Percentiles rank a stretch among this genome's conserved stretches.
Evolutionary conservation across 1,284 basidiomycete species (phyloP).

Genomic region (Rhodotorula sp.): DNA sequence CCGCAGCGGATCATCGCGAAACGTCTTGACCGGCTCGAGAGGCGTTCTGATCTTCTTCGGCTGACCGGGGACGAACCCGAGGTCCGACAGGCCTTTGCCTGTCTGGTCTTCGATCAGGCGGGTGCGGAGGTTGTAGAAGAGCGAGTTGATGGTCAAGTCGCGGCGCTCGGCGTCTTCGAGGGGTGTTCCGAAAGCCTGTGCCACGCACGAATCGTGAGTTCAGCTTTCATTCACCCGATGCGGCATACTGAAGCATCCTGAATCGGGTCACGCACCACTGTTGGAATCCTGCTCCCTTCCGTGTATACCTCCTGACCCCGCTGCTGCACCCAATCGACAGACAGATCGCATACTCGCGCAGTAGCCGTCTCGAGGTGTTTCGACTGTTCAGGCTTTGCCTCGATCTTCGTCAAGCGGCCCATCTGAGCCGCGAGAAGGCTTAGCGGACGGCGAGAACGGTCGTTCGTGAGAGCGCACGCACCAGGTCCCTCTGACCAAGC

Average conservation of each 20-base stretch:
- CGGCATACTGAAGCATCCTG: not conserved
- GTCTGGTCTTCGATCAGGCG: constrained; percentile 87
- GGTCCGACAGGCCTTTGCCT: constrained; percentile 76
- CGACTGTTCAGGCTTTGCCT: constrained; percentile 93
- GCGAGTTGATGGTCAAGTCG: constrained; percentile 92
- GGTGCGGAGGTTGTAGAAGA: constrained; percentile 95
- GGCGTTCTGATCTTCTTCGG: constrained; percentile 72
- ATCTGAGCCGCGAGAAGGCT: constrained; percentile 25
- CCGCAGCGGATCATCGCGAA: constrained; percentile 89
- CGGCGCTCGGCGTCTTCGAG: constrained; percentile 84
- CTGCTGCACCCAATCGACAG: constrained; percentile 93
- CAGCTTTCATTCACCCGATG: not conserved
- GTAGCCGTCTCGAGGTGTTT: constrained; percentile 97
- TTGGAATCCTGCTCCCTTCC: constrained; percentile 81
- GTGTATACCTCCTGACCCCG: constrained; percentile 87
- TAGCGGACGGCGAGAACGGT: not conserved
- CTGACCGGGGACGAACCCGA: constrained; percentile 57
- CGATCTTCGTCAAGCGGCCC: constrained; percentile 66
- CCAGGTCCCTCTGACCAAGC: constrained; percentile 32
- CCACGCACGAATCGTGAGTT: not conserved
- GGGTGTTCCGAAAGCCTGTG: constrained; percentile 85
- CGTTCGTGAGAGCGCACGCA: constrained; percentile 3
- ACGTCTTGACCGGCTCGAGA: constrained; percentile 79
- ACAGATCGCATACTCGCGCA: constrained; percentile 76
- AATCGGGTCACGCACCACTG: constrained; percentile 57